Conservation (phyloP, 805 yeast genomes). For the Tetrapisispora pingtungensis region DNA sequence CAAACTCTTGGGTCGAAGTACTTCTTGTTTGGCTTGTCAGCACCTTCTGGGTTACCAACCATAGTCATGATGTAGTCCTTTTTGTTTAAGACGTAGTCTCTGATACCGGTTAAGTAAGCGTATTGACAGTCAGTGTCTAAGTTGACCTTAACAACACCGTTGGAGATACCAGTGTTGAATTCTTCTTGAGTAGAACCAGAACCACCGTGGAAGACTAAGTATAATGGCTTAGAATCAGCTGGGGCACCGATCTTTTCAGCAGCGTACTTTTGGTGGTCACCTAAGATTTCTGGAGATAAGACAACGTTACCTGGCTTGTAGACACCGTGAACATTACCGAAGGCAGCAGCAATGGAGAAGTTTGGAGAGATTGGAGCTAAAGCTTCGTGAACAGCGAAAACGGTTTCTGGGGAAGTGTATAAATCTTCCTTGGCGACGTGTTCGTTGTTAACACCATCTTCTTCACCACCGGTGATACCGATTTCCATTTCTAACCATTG, state of each 20-base stretch:
- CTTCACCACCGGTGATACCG: slow-evolving; percentile 99
- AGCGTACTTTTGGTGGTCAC: slow-evolving; percentile 91
- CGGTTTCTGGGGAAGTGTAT: slow-evolving; percentile 94
- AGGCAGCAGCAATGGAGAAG: slow-evolving; percentile 99
- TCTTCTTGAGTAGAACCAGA: slow-evolving; percentile 93
- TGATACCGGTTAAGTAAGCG: slow-evolving; percentile 94
- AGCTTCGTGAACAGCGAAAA: slow-evolving; percentile 83
- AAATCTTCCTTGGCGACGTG: slow-evolving; percentile 75
- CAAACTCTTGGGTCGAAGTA: slow-evolving; percentile 99
- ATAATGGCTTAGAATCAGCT: slow-evolving; percentile 57
- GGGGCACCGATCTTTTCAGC: slow-evolving; percentile 48
- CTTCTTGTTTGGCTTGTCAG: slow-evolving; percentile 98
- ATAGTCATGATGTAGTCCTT: slow-evolving; percentile 82
- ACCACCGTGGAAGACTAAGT: slow-evolving; percentile 99
- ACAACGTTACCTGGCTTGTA: slow-evolving; percentile 93
- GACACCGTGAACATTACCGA: slow-evolving; percentile 99
- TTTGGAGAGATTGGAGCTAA: slow-evolving; percentile 85
- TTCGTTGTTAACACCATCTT: slow-evolving; percentile 99
- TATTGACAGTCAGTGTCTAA: slow-evolving; percentile 98
- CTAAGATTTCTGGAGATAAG: slow-evolving; percentile 85
- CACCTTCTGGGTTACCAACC: slow-evolving; percentile 99
- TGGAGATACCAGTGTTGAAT: slow-evolving; percentile 79
- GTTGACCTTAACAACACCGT: slow-evolving; percentile 98
- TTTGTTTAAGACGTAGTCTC: slow-evolving; percentile 93
- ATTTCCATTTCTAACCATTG: slow-evolving; percentile 99